Percentiles rank a stretch among this genome's conserved stretches.
Evolutionary conservation across 768 basidiomycete genomes (phyloP).

Genomic region (Rhodocollybia butyracea): DNA sequence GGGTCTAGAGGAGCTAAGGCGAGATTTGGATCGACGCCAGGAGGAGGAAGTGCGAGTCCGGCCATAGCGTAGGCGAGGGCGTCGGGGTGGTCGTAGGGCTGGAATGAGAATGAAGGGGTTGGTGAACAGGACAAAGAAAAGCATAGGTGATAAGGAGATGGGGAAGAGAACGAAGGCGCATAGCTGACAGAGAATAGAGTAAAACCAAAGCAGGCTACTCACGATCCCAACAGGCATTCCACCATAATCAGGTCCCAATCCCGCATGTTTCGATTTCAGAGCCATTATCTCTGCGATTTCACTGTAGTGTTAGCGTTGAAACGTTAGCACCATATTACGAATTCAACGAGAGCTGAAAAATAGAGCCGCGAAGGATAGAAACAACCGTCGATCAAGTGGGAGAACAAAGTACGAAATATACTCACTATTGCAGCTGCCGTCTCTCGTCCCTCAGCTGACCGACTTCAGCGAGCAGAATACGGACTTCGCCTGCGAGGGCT

Average conservation of each 20-base stretch:
- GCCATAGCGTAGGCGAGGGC: neutral
- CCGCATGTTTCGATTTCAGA: slow-evolving; percentile 52
- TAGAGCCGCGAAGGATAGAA: neutral
- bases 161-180: neutral
- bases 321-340: too few species aligned
- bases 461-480: slow-evolving; percentile 57
- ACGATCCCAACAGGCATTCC: slow-evolving; percentile 43
- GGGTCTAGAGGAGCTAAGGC: slow-evolving; percentile 27
- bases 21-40: neutral
- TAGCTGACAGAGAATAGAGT: neutral
- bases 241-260: slow-evolving; percentile 55
- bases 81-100: neutral
- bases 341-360: neutral
- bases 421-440: slow-evolving; percentile 52
- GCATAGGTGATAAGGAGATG: neutral
- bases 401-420: slow-evolving; percentile 5
- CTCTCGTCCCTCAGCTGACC: slow-evolving; percentile 61
- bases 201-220: slow-evolving; percentile 6
- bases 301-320: slow-evolving; percentile 32
- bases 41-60: slow-evolving; percentile 14
- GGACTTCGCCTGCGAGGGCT: slow-evolving; percentile 58
- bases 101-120: neutral
- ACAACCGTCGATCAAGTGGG: neutral
- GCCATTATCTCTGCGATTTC: slow-evolving; percentile 61
- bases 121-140: neutral